A percentile compares a stretch with the other conserved stretches of the same genome.
These are phyloP conservation scores for Simmondsia chinensis DNA, from an alignment of 148 eudicot species.

Conservation along the genomic window DNA sequence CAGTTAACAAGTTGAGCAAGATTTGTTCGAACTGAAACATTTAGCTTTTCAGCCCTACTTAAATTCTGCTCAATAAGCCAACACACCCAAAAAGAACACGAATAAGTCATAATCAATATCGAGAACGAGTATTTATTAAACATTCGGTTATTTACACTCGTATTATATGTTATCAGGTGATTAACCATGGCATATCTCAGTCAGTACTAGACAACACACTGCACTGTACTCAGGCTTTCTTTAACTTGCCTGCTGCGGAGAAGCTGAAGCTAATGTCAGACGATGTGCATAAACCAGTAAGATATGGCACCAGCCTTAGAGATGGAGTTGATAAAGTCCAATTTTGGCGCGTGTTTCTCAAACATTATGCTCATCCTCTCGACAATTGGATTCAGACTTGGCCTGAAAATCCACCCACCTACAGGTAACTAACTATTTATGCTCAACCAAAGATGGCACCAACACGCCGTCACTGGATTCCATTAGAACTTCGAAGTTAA, in stretches of 20 bases:
- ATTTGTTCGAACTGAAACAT: no score
- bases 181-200: conserved; percentile 52
- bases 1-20: no score
- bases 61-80: no score
- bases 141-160: neutral
- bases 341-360: conserved; percentile 58
- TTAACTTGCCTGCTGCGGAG: conserved; percentile 31
- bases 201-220: conserved; percentile 36
- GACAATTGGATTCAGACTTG: conserved; percentile 40
- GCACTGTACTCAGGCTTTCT: conserved; percentile 27
- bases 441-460: no score
- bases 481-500: no score
- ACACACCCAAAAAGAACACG: no score
- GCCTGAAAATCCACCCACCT: conserved; percentile 53
- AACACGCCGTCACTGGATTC: no score
- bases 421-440: no score
- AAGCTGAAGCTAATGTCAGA: conserved; percentile 40
- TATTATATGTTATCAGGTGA: conserved; percentile 15
- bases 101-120: no score
- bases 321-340: conserved; percentile 59
- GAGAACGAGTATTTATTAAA: no score
- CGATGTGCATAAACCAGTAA: conserved; percentile 52
- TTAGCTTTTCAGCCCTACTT: no score
- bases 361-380: conserved; percentile 63
- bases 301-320: conserved; percentile 46